phyloP scores from a whole-genome alignment of 352 stramenopile genomes.

The Phytophthora citrophthora region DNA sequence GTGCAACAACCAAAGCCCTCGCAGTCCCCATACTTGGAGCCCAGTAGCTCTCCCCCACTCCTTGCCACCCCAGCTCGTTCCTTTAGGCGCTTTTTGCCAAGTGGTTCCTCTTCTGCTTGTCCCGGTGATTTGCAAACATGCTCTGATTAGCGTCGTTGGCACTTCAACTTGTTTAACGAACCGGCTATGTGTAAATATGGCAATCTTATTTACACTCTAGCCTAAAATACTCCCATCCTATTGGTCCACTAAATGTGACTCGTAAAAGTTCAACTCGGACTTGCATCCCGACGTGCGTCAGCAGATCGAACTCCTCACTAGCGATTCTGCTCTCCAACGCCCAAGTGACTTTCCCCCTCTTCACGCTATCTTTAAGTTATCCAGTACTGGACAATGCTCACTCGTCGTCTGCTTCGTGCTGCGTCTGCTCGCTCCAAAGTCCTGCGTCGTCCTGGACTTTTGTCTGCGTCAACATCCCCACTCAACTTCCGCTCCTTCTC shows the following conservation, averaged over 20 bases:
- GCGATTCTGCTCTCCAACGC: conserved; percentile 5
- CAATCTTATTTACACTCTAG: conserved; percentile 10
- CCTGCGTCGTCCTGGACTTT: conserved; percentile 3
- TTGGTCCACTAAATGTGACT: conserved; percentile 7
- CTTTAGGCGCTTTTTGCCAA: conserved; percentile 4
- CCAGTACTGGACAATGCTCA: conserved; percentile 21
- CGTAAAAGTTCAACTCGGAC: conserved; percentile 27
- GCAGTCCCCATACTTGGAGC: not conserved
- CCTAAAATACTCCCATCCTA: not conserved
- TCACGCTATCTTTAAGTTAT: not conserved
- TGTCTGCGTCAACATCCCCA: conserved; percentile 14
- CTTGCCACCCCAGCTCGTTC: not conserved
- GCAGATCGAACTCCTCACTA: conserved; percentile 8
- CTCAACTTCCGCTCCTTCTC: conserved; percentile 39
- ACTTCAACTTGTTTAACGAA: conserved; percentile 21
- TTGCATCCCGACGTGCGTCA: conserved; percentile 19
- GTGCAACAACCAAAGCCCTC: not conserved
- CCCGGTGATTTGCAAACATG: conserved; percentile 19
- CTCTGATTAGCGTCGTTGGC: not conserved
- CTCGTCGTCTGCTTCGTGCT: conserved; percentile 30
- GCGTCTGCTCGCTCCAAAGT: conserved; percentile 17
- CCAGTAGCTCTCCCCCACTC: no score
- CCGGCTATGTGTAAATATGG: conserved; percentile 4
- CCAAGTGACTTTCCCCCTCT: conserved; percentile 3
- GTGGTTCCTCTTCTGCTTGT: not conserved